phyloP scores from a whole-genome alignment of 345 rosid genomes.

The Cardamine resedifolia region DNA sequence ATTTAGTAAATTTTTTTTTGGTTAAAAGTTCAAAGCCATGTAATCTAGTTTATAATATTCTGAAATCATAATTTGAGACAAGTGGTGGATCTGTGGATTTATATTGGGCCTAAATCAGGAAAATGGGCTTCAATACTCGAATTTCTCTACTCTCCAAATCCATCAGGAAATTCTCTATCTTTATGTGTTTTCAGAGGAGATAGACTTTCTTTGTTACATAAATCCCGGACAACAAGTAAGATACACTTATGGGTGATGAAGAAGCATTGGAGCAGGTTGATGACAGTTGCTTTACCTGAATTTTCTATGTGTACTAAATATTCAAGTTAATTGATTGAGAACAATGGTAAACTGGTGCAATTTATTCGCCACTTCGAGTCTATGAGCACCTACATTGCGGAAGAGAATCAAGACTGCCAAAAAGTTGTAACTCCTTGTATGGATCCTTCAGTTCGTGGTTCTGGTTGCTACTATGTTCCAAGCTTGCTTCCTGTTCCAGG shows the following conservation, averaged over 20 bases:
- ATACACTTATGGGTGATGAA: conserved; percentile 15
- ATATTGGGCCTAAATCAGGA: background rate
- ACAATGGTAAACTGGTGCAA: conserved; percentile 1
- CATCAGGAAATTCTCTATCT: background rate
- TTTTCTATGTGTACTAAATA: background rate
- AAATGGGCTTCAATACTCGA: background rate
- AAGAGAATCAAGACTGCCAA: background rate
- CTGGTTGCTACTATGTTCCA: conserved; percentile 10
- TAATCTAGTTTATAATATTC: no score
- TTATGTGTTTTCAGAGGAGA: conserved; percentile 15
- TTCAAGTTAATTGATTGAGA: conserved; percentile 11
- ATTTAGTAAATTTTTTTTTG: no score
- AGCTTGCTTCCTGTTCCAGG: conserved; percentile 12
- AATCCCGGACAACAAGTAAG: background rate
- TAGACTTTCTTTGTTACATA: background rate
- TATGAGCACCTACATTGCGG: background rate
- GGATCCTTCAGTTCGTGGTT: background rate
- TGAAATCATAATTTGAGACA: background rate
- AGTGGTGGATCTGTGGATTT: background rate
- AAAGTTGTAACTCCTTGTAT: background rate
- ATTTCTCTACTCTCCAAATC: background rate
- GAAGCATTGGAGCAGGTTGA: background rate
- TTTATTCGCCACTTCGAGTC: background rate
- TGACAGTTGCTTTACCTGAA: conserved; percentile 1
- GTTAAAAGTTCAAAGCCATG: no score